phyloP scores from a whole-genome alignment of 2,329 filamentous ascomycete species.

The Cadophora sp. region DNA sequence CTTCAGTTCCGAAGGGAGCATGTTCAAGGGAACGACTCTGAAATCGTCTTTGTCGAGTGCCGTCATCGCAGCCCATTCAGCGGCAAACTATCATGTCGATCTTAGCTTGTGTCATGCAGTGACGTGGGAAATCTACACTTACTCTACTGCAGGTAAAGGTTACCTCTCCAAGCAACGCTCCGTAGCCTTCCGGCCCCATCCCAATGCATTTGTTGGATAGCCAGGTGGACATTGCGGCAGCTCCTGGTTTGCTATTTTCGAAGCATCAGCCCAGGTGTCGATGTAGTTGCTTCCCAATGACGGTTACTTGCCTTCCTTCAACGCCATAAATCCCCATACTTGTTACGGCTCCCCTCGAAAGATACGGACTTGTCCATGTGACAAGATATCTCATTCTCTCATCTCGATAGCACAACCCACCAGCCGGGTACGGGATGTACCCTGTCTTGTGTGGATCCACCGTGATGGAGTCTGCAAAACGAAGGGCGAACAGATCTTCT shows the following conservation, averaged over 20 bases:
- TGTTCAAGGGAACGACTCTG: conserved; percentile 14
- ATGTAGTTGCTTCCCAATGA: neutral
- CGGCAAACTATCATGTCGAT: conserved; percentile 6
- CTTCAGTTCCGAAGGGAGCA: conserved; percentile 16
- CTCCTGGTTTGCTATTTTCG: conserved; percentile 13
- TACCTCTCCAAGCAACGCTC: conserved; percentile 16
- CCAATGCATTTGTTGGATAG: conserved; percentile 18
- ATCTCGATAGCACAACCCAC: conserved; percentile 14
- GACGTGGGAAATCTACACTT: neutral
- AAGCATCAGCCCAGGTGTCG: neutral
- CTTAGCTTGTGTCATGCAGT: neutral
- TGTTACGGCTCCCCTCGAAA: conserved; percentile 3
- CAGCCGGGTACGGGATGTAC: conserved; percentile 17
- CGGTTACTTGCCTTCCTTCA: conserved; percentile 12
- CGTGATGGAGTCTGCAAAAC: conserved; percentile 14
- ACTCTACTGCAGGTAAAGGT: conserved; percentile 19
- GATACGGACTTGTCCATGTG: conserved; percentile 19
- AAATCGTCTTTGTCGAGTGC: conserved; percentile 15
- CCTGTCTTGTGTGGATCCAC: conserved; percentile 17
- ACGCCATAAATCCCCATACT: conserved; percentile 20
- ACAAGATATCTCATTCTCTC: conserved; percentile 22
- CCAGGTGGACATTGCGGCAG: conserved; percentile 19
- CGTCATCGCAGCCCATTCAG: conserved; percentile 22
- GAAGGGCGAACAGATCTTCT: conserved; percentile 10
- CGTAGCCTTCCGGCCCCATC: conserved; percentile 11